Base-by-base conservation (phyloP, 169 alveolate genomes). In the Plasmodium cynomolgi region DNA sequence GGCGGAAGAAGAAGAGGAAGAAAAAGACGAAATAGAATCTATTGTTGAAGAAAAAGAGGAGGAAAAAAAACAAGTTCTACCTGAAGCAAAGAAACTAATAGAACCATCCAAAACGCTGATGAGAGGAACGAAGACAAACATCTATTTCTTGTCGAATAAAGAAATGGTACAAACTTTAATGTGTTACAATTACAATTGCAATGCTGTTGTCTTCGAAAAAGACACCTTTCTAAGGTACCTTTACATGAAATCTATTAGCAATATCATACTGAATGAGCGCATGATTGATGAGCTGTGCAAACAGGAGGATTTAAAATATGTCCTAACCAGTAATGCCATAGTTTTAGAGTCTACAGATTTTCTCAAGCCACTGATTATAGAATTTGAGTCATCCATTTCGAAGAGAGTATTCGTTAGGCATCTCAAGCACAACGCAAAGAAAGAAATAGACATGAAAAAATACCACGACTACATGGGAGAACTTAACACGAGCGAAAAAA, bases 121-220 rank as follows among this genome's bases (percentile, higher is more conserved):
- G 93, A 85, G 41, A 75, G 93, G 93, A 75, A 77, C 41, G 7
- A 85, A 85, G 39, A 54, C 93, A 50, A 85, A 85, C 68, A 85
- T 85, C 17, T 85, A 85, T 58, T 85, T 85, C 31, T 41, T 85
- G 39, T 85, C 93, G 0, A 75, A 74, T 50, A 85, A 85, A 68
- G 93, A 85, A 85, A 85, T 31, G 77, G 77, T 85, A 33, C 84
- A 74, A 17, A 83, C 84, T 9, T 20, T 68, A 33, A 73, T 85
- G 93, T 85, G 93, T 15, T 85, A 85, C 68, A 85, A 85, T 50
- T 85, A 85, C 44, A 85, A 50, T 44, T 74, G 93, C 41, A 77
- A 85, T 54, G 93, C 93, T 39, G 82, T 85, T 23, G 82, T 75
- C 17, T 85, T 85, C 80, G 93, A 85, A 85, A 85, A 85, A 56